phyloP scores from a whole-genome alignment of 208 protist species.

The Leishmania arabica region DNA sequence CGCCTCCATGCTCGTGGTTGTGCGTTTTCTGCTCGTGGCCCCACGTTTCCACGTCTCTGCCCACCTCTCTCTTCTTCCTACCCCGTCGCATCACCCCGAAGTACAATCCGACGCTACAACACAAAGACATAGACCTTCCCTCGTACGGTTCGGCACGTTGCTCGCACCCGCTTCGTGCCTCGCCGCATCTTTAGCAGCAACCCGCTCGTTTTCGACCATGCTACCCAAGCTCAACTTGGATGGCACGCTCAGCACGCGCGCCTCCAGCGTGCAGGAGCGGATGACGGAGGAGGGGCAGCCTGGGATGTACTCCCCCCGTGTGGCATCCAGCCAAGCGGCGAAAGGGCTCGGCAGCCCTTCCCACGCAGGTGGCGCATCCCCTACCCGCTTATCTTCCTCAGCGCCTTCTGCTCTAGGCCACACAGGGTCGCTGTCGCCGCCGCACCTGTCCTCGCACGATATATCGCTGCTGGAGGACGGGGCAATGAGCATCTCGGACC shows the following conservation, averaged over 20 bases:
- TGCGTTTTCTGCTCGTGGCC: background rate
- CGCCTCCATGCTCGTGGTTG: background rate
- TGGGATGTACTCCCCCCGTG: conserved; percentile 46
- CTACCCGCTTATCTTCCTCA: background rate
- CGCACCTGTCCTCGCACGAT: conserved; percentile 25
- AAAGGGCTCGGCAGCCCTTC: background rate
- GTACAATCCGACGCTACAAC: background rate
- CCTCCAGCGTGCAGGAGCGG: conserved; percentile 43
- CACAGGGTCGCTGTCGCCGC: conserved; percentile 13
- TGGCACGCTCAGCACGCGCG: conserved; percentile 46
- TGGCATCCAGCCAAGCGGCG: conserved; percentile 23
- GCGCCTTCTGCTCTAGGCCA: background rate
- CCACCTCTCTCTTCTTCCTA: background rate
- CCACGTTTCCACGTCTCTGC: background rate
- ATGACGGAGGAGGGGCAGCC: conserved; percentile 42
- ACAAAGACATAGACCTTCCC: background rate
- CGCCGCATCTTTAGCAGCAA: background rate
- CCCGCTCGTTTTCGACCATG: background rate
- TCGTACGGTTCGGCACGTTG: background rate
- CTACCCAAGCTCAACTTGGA: conserved; percentile 59
- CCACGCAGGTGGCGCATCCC: background rate
- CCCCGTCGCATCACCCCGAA: background rate
- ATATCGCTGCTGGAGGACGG: conserved; percentile 31
- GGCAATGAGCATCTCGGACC: conserved; percentile 37
- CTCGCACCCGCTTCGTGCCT: background rate